Percentiles rank a stretch among this genome's conserved stretches.
phyloP scores from a whole-genome alignment of 352 stramenopile species.

The Phytophthora cactorum region DNA sequence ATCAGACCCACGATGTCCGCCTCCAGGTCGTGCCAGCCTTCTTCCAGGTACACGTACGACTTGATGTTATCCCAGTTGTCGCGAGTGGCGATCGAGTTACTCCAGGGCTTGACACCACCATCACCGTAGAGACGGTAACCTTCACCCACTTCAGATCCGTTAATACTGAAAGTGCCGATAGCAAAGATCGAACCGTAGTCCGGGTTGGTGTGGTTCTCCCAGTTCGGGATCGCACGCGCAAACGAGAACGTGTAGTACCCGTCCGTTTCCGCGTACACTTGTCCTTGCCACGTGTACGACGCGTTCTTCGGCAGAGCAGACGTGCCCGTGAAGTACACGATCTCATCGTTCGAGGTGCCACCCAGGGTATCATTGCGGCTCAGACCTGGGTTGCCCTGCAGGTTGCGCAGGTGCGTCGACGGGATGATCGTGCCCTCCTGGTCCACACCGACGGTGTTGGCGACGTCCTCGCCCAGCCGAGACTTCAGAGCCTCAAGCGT shows the following conservation, averaged over 20 bases:
- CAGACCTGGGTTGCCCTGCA: conserved; percentile 30
- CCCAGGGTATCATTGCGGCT: conserved; percentile 27
- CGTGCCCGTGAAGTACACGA: conserved; percentile 39
- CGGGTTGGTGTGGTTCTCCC: conserved; percentile 34
- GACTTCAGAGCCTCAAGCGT: conserved; percentile 15
- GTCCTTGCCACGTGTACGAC: conserved; percentile 40
- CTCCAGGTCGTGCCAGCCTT: conserved; percentile 36
- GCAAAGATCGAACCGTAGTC: conserved; percentile 25
- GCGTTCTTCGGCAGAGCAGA: conserved; percentile 24
- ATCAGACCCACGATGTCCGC: conserved; percentile 34
- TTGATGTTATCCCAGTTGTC: conserved; percentile 46
- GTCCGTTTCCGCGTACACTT: conserved; percentile 33
- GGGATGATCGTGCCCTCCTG: conserved; percentile 38
- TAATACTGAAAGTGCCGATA: conserved; percentile 26
- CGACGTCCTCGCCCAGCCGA: conserved; percentile 32
- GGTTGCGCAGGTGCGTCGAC: conserved; percentile 38
- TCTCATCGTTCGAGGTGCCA: conserved; percentile 26
- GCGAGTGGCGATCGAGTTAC: conserved; percentile 39
- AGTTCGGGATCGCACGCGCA: conserved; percentile 32
- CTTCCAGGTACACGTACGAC: conserved; percentile 35
- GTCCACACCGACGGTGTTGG: conserved; percentile 32
- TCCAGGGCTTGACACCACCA: conserved; percentile 38
- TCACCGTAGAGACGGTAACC: conserved; percentile 35
- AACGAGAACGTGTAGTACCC: conserved; percentile 37
- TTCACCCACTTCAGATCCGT: conserved; percentile 26